A percentile compares a stretch with the other conserved stretches of the same genome.
Conservation (phyloP, 805 yeast genomes). For the Tetrapisispora taiwanensis region DNA sequence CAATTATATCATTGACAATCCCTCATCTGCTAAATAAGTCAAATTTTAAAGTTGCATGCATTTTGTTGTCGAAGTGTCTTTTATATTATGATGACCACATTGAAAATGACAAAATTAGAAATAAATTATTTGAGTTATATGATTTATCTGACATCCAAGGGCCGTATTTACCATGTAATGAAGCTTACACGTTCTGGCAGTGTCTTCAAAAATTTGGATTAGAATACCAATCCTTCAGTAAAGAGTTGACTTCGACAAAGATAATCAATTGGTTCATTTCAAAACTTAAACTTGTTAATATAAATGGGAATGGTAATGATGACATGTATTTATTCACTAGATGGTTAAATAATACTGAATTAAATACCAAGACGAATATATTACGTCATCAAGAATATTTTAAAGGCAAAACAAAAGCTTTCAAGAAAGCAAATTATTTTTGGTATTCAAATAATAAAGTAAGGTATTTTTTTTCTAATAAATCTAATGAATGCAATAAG, state of each 20-base stretch:
- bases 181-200: slow-evolving; percentile 48
- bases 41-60: slow-evolving; percentile 19
- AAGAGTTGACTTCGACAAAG: slow-evolving; percentile 24
- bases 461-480: neutral
- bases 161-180: slow-evolving; percentile 39
- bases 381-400: neutral
- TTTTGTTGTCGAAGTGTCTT: slow-evolving; percentile 13
- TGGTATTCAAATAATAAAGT: neutral
- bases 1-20: slow-evolving; percentile 25
- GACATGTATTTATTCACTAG: slow-evolving; percentile 29
- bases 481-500: no score
- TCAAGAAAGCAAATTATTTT: neutral
- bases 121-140: slow-evolving; percentile 39
- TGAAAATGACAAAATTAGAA: slow-evolving; percentile 34
- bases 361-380: no score
- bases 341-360: slow-evolving; percentile 34
- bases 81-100: slow-evolving; percentile 12
- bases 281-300: slow-evolving; percentile 9
- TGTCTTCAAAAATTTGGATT: slow-evolving; percentile 31
- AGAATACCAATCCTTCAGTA: slow-evolving; percentile 24
- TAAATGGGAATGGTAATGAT: slow-evolving; percentile 8
- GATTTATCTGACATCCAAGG: slow-evolving; percentile 54
- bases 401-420: neutral
- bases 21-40: slow-evolving; percentile 27
- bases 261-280: slow-evolving; percentile 38